Conservation (phyloP, 2,329 filamentous ascomycete genomes). For the Monilinia vaccinii-corymbosi region DNA sequence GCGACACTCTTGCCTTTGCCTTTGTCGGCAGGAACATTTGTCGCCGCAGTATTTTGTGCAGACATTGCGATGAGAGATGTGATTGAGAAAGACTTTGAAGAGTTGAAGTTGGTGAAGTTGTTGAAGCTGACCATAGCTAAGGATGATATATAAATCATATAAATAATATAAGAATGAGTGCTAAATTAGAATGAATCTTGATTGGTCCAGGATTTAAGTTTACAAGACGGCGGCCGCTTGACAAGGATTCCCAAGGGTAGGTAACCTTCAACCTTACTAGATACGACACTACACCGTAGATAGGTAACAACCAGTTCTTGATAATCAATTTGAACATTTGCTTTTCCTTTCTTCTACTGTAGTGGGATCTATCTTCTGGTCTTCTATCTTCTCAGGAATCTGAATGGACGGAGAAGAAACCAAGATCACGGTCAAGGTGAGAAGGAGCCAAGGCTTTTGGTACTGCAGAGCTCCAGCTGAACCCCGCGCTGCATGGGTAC, state of each 20-base stretch:
- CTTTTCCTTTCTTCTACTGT: background rate
- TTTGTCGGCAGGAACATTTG: conserved; percentile 49
- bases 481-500: conserved; percentile 10
- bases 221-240: too few species aligned
- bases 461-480: background rate
- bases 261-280: too few species aligned
- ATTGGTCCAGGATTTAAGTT: too few species aligned
- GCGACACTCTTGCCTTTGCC: conserved; percentile 74
- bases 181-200: too few species aligned
- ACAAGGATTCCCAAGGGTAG: too few species aligned
- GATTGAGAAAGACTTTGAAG: too few species aligned
- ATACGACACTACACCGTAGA: too few species aligned
- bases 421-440: conserved; percentile 7
- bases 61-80: conserved; percentile 34
- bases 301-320: too few species aligned
- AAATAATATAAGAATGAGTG: background rate
- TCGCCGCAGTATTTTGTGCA: conserved; percentile 28
- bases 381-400: background rate
- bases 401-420: background rate
- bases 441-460: background rate
- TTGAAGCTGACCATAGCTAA: background rate
- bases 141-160: too few species aligned
- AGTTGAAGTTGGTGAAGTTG: background rate
- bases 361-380: too few species aligned
- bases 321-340: background rate